These are phyloP conservation scores for Pseudogymnoascus sp. DNA, from an alignment of 2,329 filamentous ascomycete species.

Conservation along the genomic window DNA sequence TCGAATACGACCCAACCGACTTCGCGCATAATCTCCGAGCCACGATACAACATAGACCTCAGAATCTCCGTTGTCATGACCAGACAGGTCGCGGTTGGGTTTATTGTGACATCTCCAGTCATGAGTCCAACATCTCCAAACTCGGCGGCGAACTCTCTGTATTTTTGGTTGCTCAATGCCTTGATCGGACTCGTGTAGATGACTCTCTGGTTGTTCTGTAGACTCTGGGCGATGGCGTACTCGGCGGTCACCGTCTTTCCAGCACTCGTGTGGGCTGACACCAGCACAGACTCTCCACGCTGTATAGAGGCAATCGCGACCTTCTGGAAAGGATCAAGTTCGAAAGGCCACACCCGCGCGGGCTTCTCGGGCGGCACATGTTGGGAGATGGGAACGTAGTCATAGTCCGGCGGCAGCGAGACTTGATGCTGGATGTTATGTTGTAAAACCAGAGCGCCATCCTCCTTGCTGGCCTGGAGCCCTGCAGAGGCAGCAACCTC, in stretches of 20 bases:
- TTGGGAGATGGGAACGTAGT: slow-evolving; percentile 88
- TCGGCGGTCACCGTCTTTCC: slow-evolving; percentile 98
- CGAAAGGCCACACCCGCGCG: slow-evolving; percentile 78
- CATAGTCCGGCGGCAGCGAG: slow-evolving; percentile 85
- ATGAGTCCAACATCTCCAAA: slow-evolving; percentile 97
- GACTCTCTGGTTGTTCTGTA: slow-evolving; percentile 95
- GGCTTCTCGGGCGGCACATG: slow-evolving; percentile 86
- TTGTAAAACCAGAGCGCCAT: slow-evolving; percentile 66
- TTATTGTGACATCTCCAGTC: slow-evolving; percentile 99
- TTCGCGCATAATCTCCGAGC: slow-evolving; percentile 98
- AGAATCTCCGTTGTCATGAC: slow-evolving; percentile 99
- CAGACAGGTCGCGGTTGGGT: slow-evolving; percentile 92
- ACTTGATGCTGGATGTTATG: slow-evolving; percentile 99
- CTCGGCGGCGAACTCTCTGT: slow-evolving; percentile 87
- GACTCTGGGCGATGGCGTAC: slow-evolving; percentile 93
- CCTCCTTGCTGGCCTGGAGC: slow-evolving; percentile 21
- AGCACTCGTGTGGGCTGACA: slow-evolving; percentile 94
- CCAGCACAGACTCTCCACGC: slow-evolving; percentile 89
- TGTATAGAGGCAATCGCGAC: slow-evolving; percentile 92
- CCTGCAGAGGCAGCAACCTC: slow-evolving; percentile 61
- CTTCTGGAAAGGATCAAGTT: slow-evolving; percentile 94
- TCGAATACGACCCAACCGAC: slow-evolving; percentile 98
- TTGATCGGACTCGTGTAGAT: slow-evolving; percentile 99
- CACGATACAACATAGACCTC: slow-evolving; percentile 94
- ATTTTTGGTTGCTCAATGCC: slow-evolving; percentile 97